Percentiles rank a stretch among this genome's conserved stretches.
Evolutionary conservation across 495 filamentous ascomycete species (phyloP).

Genomic region (Penicillium silybi): DNA sequence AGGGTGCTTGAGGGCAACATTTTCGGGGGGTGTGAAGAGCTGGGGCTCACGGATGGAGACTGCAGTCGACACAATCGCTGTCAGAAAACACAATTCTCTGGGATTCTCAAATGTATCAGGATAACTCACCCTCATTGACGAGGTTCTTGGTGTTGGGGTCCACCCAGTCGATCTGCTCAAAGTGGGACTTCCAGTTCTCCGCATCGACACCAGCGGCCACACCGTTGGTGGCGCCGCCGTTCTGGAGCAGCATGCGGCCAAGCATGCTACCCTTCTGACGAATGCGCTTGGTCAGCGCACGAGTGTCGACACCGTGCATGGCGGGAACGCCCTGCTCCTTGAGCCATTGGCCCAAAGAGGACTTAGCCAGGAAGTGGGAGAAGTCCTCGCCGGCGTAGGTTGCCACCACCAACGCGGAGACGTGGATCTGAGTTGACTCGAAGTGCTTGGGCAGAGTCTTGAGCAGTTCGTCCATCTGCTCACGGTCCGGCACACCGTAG

Average conservation of each 20-base stretch:
- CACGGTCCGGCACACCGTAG: constrained; percentile 89
- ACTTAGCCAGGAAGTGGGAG: constrained; percentile 86
- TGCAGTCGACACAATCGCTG: constrained; percentile 29
- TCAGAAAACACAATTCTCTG: not conserved
- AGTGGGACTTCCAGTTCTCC: constrained; percentile 60
- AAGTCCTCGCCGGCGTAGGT: constrained; percentile 91
- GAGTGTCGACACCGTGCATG: constrained; percentile 92
- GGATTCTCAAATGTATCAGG: not conserved
- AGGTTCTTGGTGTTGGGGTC: constrained; percentile 91
- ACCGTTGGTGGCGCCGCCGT: constrained; percentile 45
- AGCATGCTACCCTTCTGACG: constrained; percentile 95
- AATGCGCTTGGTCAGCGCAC: constrained; percentile 90
- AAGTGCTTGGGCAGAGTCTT: constrained; percentile 84
- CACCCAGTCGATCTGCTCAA: constrained; percentile 79
- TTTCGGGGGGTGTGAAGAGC: constrained; percentile 68
- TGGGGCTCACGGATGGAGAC: constrained; percentile 82
- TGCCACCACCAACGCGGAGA: constrained; percentile 83
- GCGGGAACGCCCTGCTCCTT: constrained; percentile 95
- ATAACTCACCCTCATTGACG: constrained; percentile 80
- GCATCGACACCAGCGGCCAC: constrained; percentile 38
- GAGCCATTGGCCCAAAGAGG: constrained; percentile 89
- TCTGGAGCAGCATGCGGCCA: constrained; percentile 77
- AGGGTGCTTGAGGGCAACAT: constrained; percentile 70
- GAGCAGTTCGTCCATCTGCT: constrained; percentile 75
- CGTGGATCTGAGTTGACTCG: constrained; percentile 86